Conservation (phyloP, 2,329 filamentous ascomycete genomes). For the Penicillium sp. region DNA sequence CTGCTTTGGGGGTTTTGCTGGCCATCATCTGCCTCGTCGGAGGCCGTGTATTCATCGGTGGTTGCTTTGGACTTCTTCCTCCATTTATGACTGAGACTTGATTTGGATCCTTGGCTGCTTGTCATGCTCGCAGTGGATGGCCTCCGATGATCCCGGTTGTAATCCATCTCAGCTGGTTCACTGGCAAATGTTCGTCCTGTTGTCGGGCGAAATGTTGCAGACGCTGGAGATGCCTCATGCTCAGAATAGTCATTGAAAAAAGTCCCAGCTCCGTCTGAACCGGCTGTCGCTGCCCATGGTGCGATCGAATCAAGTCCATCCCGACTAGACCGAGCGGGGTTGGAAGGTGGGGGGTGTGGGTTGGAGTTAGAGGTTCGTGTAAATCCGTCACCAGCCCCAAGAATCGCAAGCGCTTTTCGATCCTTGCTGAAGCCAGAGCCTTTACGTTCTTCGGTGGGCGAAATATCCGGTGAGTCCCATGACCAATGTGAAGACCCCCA, state of each 20-base stretch:
- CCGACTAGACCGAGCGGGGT: slow-evolving; percentile 18
- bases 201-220: slow-evolving; percentile 65
- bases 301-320: slow-evolving; percentile 30
- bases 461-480: slow-evolving; percentile 37
- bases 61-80: slow-evolving; percentile 89
- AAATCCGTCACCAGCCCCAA: slow-evolving; percentile 31
- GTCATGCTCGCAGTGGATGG: slow-evolving; percentile 87
- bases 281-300: slow-evolving; percentile 31
- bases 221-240: slow-evolving; percentile 58
- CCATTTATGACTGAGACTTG: slow-evolving; percentile 66
- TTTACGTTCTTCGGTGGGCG: slow-evolving; percentile 39
- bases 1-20: slow-evolving; percentile 43
- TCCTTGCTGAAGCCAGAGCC: slow-evolving; percentile 34
- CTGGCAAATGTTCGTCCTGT: slow-evolving; percentile 53
- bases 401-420: slow-evolving; percentile 34
- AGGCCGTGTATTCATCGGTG: slow-evolving; percentile 78
- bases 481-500: slow-evolving; percentile 35
- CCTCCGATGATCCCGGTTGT: slow-evolving; percentile 70
- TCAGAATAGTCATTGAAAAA: slow-evolving; percentile 42
- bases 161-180: slow-evolving; percentile 62
- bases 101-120: slow-evolving; percentile 80
- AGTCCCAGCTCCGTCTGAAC: slow-evolving; percentile 30
- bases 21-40: slow-evolving; percentile 65
- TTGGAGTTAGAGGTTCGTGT: slow-evolving; percentile 22
- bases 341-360: slow-evolving; percentile 23